A percentile compares a stretch with the other conserved stretches of the same genome.
phyloP scores from a whole-genome alignment of 495 filamentous ascomycete species.

The Beverwykella pulmonaria region DNA sequence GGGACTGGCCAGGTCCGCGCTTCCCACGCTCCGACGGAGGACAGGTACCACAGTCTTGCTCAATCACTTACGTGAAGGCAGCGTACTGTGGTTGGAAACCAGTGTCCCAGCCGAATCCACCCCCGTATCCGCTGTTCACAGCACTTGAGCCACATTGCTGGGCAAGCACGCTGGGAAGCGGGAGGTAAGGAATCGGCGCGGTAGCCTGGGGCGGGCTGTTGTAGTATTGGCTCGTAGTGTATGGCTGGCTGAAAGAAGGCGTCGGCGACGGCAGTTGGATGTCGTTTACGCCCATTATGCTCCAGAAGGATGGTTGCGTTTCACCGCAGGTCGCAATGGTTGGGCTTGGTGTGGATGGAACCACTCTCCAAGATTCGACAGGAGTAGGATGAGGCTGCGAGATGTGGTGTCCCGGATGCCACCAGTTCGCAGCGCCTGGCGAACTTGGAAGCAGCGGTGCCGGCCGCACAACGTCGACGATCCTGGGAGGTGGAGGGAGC shows the following conservation, averaged over 20 bases:
- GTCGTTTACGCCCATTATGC: conserved; percentile 72
- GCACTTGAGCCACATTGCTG: conserved; percentile 74
- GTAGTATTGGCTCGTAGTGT: conserved; percentile 66
- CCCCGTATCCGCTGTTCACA: conserved; percentile 70
- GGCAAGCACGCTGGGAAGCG: conserved; percentile 86
- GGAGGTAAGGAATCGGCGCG: conserved; percentile 67
- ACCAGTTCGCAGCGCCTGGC: conserved; percentile 75
- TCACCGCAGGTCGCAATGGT: conserved; percentile 72
- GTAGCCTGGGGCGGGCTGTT: conserved; percentile 65
- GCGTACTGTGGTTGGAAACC: conserved; percentile 63
- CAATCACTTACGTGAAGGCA: conserved; percentile 54
- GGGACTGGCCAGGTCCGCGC: conserved; percentile 36
- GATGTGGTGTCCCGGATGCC: conserved; percentile 61
- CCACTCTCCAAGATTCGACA: conserved; percentile 89
- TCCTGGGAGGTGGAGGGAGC: conserved; percentile 87
- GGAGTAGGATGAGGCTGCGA: conserved; percentile 63
- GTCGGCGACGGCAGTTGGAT: conserved; percentile 71
- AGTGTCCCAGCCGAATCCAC: conserved; percentile 75
- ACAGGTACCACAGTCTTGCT: conserved; percentile 12
- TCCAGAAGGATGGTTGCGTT: conserved; percentile 75
- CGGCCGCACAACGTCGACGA: conserved; percentile 88
- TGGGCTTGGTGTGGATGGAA: conserved; percentile 76
- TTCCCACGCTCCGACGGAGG: conserved; percentile 34
- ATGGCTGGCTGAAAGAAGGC: conserved; percentile 76
- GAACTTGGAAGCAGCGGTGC: conserved; percentile 84